Evolutionary conservation across 106 monocot species (phyloP).

Genomic region (Allium sativum): DNA sequence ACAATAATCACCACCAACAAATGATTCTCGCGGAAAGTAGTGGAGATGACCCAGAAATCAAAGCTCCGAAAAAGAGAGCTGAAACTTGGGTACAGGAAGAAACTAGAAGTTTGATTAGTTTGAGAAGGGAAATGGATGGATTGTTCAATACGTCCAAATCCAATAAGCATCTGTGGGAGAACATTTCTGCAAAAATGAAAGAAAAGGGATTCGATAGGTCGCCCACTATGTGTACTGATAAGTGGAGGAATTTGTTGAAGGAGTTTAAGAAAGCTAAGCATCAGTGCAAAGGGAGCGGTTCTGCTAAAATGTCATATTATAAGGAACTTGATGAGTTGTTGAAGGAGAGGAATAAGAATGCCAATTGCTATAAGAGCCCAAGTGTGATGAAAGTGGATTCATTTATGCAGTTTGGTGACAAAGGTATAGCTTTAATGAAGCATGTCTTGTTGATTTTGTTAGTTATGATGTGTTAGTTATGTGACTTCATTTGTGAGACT

Average conservation of each 20-base stretch:
- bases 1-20: slow-evolving; percentile 25
- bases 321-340: slow-evolving; percentile 92
- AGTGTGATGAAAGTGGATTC: slow-evolving; percentile 51
- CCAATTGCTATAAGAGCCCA: slow-evolving; percentile 13
- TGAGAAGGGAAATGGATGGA: slow-evolving; percentile 76
- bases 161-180: slow-evolving; percentile 91
- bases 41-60: slow-evolving; percentile 40
- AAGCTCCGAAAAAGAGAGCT: slow-evolving; percentile 49
- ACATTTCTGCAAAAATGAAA: slow-evolving; percentile 81
- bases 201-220: slow-evolving; percentile 83
- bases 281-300: slow-evolving; percentile 34
- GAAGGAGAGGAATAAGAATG: slow-evolving; percentile 65
- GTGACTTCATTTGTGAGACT: too few relatives aligned
- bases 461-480: too few relatives aligned
- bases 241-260: slow-evolving; percentile 94
- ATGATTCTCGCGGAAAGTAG: slow-evolving; percentile 48
- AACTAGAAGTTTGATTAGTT: slow-evolving; percentile 56
- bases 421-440: slow-evolving; percentile 32
- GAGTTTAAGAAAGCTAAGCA: slow-evolving; percentile 95
- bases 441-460: background rate
- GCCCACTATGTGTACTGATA: slow-evolving; percentile 95
- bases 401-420: slow-evolving; percentile 76
- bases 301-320: slow-evolving; percentile 79
- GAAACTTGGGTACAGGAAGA: slow-evolving; percentile 98
- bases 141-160: slow-evolving; percentile 92